Base-by-base conservation (phyloP, 108 stramenopile species). In the Nannochloropsis gaditana region DNA sequence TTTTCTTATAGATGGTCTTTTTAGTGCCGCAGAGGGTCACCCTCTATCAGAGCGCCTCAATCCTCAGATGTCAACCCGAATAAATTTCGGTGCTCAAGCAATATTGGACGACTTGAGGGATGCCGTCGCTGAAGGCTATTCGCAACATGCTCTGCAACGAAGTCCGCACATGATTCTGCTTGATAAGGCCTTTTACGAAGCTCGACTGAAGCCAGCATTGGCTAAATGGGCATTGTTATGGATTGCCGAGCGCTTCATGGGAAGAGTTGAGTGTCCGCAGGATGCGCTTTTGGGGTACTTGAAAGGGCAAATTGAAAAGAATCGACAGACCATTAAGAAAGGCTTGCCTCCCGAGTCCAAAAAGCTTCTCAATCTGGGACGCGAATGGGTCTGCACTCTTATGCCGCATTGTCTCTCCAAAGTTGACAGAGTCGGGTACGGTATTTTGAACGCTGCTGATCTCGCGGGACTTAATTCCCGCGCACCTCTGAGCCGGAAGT, bases 391-490 rank as follows among this genome's bases (percentile, higher is more conserved):
- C 43, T 11, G 43, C 45, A 84, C 81, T 8, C 44, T 89, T 11
- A 45, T 90, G 73, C 88, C 90, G 43, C 88, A 88, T 45, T 85
- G 83, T 9, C 79, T 90, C 83, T 41, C 43, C 41, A 88, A 88
- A 41, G 59, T 90, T 43, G 85, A 90, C 45, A 85, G 90, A 44
- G 90, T 90, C 9, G n/a, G 82, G 6, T 90, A 83, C 45, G 90
- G 90, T 8, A 59, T 90, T 15, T 82, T 90, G 21, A 84, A 21
- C n/a, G 81, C 41, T 0, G 90, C 10, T 5, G 88, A 89, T 11
- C 80, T 73, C 44, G 80, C 80, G 73, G 86, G 86, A 1, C 83
- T 85, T 31, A 21, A 43, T 9, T 19, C 85, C 21, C 19, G 31
- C 44, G 82, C 80, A 5, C 82, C 82, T n/a, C 19, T 31, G 17